Percentiles rank a stretch among this genome's conserved stretches.
Evolutionary conservation across 148 eudicot species (phyloP).

Genomic region (Silene conica): DNA sequence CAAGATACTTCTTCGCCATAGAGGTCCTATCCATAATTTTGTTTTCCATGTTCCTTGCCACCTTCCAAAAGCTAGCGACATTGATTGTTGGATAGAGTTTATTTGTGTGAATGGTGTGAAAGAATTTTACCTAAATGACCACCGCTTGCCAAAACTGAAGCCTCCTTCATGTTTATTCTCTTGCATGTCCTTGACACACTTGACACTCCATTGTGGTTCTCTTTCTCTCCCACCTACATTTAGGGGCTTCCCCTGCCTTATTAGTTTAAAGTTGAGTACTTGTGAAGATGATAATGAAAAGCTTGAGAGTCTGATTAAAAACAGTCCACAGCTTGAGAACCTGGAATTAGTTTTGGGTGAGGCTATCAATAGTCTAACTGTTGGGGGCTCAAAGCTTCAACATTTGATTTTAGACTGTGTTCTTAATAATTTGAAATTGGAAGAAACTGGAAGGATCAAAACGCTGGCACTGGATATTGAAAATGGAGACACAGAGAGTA

Average conservation of each 20-base stretch:
- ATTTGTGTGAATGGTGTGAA: conserved; percentile 1
- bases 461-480: not conserved
- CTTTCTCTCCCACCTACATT: conserved; percentile 9
- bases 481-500: not conserved
- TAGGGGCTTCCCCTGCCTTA: conserved; percentile 17
- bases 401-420: not conserved
- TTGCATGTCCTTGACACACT: not conserved
- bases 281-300: not conserved
- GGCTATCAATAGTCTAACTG: not conserved
- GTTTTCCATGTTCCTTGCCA: conserved; percentile 2
- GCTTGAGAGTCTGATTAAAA: conserved; percentile 8
- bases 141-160: not conserved
- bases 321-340: conserved; percentile 12
- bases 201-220: conserved; percentile 8
- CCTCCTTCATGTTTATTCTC: conserved; percentile 13
- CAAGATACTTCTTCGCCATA: conserved; percentile 9
- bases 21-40: conserved; percentile 13
- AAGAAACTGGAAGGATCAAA: conserved; percentile 10
- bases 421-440: not conserved
- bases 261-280: not conserved
- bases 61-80: conserved; percentile 7
- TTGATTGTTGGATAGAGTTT: conserved; percentile 9
- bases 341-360: not conserved
- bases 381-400: conserved; percentile 11
- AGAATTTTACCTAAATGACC: not conserved